phyloP scores from a whole-genome alignment of 768 basidiomycete genomes.

The Heimioporus sp. region DNA sequence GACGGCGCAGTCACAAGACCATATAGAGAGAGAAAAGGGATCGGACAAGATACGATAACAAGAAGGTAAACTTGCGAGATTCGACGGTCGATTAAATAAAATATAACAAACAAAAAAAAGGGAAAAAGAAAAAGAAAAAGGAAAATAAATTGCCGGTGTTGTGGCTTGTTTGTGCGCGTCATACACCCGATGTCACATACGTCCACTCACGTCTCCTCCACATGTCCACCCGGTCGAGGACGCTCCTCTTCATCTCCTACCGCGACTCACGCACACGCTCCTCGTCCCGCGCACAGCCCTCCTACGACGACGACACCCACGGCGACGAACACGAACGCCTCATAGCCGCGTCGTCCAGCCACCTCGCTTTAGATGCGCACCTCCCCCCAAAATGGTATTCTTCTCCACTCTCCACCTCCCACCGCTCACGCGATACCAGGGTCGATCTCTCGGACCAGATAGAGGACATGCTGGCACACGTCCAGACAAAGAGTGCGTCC shows the following conservation, averaged over 20 bases:
- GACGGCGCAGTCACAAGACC: slow-evolving; percentile 27
- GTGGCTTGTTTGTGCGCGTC: slow-evolving; percentile 18
- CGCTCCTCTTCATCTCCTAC: slow-evolving; percentile 91
- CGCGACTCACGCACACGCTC: slow-evolving; percentile 65
- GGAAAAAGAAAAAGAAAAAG: not conserved
- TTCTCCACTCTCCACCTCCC: not conserved
- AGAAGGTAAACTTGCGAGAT: slow-evolving; percentile 8
- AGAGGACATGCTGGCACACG: slow-evolving; percentile 66
- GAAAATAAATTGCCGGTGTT: slow-evolving; percentile 13
- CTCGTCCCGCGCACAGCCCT: slow-evolving; percentile 38
- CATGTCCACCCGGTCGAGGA: slow-evolving; percentile 76
- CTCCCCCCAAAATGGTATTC: slow-evolving; percentile 86
- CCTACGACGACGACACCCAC: slow-evolving; percentile 47
- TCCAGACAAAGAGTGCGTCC: slow-evolving; percentile 74
- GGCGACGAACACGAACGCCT: slow-evolving; percentile 65
- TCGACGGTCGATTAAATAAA: slow-evolving; percentile 10
- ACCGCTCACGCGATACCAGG: slow-evolving; percentile 46
- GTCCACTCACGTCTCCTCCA: slow-evolving; percentile 21
- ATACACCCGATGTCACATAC: slow-evolving; percentile 17
- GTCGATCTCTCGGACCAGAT: slow-evolving; percentile 92
- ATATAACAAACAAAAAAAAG: too few relatives aligned
- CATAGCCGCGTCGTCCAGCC: slow-evolving; percentile 40
- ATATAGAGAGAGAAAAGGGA: slow-evolving; percentile 27
- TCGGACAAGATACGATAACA: slow-evolving; percentile 31
- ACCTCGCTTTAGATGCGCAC: slow-evolving; percentile 52